A percentile compares a stretch with the other conserved stretches of the same genome.
Evolutionary conservation across 495 filamentous ascomycete species (phyloP).

Genomic region (Annulohypoxylon stygium): DNA sequence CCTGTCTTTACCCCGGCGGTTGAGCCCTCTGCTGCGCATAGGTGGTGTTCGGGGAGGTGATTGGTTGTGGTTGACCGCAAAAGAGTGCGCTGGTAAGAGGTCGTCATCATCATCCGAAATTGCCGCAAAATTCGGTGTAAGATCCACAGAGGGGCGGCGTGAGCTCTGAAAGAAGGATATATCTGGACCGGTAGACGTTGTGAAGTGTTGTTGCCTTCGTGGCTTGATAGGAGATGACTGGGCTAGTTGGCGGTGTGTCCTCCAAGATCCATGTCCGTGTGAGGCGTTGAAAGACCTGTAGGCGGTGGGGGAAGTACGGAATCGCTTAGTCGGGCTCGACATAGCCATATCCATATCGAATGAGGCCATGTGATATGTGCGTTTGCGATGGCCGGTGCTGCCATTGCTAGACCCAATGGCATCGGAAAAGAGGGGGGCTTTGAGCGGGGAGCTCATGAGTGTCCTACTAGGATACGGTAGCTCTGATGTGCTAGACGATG

Average conservation of each 20-base stretch:
- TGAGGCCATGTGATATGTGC: constrained; percentile 64
- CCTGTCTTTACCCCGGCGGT: constrained; percentile 57
- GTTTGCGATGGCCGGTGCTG: constrained; percentile 67
- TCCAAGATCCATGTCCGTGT: constrained; percentile 74
- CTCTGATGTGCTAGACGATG: constrained; percentile 79
- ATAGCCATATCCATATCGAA: constrained; percentile 62
- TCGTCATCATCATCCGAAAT: constrained; percentile 84
- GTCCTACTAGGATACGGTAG: constrained; percentile 64
- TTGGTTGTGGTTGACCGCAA: constrained; percentile 66
- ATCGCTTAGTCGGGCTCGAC: constrained; percentile 72
- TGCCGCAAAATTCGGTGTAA: constrained; percentile 72
- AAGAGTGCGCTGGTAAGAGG: constrained; percentile 81
- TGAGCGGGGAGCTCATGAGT: constrained; percentile 74
- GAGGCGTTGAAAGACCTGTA: constrained; percentile 69
- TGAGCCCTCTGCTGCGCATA: constrained; percentile 66
- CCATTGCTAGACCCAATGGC: constrained; percentile 70
- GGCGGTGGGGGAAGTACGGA: constrained; percentile 74
- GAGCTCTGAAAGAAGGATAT: constrained; percentile 77
- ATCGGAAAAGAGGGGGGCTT: constrained; percentile 77
- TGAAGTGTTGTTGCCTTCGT: constrained; percentile 72
- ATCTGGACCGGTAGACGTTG: constrained; percentile 69
- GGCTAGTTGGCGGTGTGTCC: constrained; percentile 76
- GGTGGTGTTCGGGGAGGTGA: constrained; percentile 89
- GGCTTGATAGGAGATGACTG: constrained; percentile 85
- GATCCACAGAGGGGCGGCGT: constrained; percentile 71